A percentile compares a stretch with the other conserved stretches of the same genome.
Conservation (phyloP, 805 yeast genomes). For the Saccharomycopsis microspora region DNA sequence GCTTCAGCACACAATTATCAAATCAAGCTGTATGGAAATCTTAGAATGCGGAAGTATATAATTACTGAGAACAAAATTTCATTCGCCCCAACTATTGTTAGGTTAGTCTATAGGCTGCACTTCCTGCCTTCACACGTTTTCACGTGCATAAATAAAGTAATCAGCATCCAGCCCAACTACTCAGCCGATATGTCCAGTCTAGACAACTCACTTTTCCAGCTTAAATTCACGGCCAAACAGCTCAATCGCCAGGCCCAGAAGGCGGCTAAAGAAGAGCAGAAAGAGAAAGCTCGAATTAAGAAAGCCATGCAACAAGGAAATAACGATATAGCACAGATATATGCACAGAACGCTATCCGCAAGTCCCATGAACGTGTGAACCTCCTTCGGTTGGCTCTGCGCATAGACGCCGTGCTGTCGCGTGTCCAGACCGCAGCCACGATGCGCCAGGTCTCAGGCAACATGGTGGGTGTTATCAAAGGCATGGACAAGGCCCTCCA, state of each 20-base stretch:
- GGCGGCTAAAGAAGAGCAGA: conserved; percentile 82
- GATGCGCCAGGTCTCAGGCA: conserved; percentile 89
- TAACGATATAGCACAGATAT: conserved; percentile 84
- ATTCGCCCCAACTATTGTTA: too few species aligned
- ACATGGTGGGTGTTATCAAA: conserved; percentile 83
- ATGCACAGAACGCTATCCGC: conserved; percentile 93
- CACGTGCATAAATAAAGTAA: background rate
- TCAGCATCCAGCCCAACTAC: background rate
- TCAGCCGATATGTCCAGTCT: background rate
- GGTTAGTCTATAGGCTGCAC: background rate
- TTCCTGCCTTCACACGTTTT: background rate
- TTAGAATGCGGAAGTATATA: too few species aligned
- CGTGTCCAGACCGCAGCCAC: conserved; percentile 97
- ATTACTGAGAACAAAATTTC: too few species aligned
- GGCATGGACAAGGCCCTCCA: conserved; percentile 97
- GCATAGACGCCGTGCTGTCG: conserved; percentile 93
- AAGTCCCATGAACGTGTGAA: conserved; percentile 81
- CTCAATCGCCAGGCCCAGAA: conserved; percentile 79
- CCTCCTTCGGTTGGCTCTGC: conserved; percentile 67
- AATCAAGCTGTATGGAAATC: too few species aligned
- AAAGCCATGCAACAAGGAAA: conserved; percentile 80
- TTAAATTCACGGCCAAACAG: conserved; percentile 89
- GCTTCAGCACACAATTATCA: too few species aligned
- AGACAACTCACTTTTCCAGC: conserved; percentile 44
- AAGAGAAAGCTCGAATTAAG: conserved; percentile 80